These are phyloP conservation scores for Termitomyces sp. DNA, from an alignment of 768 basidiomycete species.

Conservation along the genomic window DNA sequence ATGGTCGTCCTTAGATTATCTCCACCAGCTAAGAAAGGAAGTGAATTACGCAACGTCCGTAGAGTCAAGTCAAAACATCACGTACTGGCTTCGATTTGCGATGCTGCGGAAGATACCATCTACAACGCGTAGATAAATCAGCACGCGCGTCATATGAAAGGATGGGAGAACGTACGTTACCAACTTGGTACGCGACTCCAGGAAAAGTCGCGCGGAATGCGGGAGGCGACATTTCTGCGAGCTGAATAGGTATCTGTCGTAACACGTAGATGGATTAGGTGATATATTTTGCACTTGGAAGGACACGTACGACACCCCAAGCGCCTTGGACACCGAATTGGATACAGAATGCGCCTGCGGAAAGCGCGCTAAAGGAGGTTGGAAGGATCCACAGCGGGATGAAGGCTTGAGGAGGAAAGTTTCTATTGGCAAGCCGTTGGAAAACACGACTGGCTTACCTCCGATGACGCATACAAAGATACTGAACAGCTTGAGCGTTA, in stretches of 20 bases:
- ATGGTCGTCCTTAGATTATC: constrained; percentile 48
- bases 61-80: background rate
- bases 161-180: constrained; percentile 44
- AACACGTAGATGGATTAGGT: constrained; percentile 15
- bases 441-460: constrained; percentile 18
- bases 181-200: constrained; percentile 80
- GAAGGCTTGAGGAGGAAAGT: constrained; percentile 24
- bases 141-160: background rate
- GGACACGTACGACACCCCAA: constrained; percentile 71
- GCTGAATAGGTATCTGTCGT: constrained; percentile 64
- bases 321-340: constrained; percentile 90
- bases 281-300: constrained; percentile 27
- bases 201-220: constrained; percentile 88
- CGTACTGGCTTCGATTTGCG: constrained; percentile 74
- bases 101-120: constrained; percentile 67
- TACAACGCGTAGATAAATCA: constrained; percentile 8
- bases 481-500: constrained; percentile 20
- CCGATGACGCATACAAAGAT: constrained; percentile 52
- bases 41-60: constrained; percentile 9
- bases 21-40: constrained; percentile 46
- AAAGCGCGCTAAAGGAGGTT: constrained; percentile 53
- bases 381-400: constrained; percentile 88
- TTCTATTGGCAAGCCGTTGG: background rate
- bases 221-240: constrained; percentile 81
- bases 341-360: constrained; percentile 83